Conservation (phyloP, 306 rosid species). For the Coriaria nepalensis region DNA sequence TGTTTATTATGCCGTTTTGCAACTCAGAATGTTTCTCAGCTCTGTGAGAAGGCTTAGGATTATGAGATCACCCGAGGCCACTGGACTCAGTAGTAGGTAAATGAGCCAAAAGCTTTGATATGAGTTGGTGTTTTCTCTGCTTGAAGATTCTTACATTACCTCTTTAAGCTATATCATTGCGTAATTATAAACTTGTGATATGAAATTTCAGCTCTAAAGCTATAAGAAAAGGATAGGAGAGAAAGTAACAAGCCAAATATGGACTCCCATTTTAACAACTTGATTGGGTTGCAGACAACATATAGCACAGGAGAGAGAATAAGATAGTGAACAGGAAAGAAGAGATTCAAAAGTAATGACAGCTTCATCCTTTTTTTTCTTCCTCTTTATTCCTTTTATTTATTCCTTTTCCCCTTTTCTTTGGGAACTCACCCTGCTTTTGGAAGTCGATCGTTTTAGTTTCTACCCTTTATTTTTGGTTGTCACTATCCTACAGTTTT, state of each 20-base stretch:
- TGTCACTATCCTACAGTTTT: conserved; percentile 18
- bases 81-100: conserved; percentile 54
- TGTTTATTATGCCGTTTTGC: too few relatives aligned
- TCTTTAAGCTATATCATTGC: too few relatives aligned
- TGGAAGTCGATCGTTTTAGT: too few relatives aligned
- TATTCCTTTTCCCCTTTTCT: conserved; percentile 11
- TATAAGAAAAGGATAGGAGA: conserved; percentile 46
- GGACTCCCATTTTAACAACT: conserved; percentile 16
- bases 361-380: conserved; percentile 21
- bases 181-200: conserved; percentile 13
- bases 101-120: too few relatives aligned
- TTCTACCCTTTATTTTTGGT: conserved; percentile 18
- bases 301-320: too few relatives aligned
- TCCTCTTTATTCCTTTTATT: conserved; percentile 19
- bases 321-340: too few relatives aligned
- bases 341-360: too few relatives aligned
- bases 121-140: too few relatives aligned
- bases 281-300: too few relatives aligned
- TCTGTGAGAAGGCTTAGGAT: conserved; percentile 84
- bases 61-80: conserved; percentile 71
- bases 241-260: conserved; percentile 38
- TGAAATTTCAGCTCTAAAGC: conserved; percentile 50
- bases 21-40: conserved; percentile 76
- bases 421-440: too few relatives aligned
- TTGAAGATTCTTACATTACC: too few relatives aligned